Evolutionary conservation across 805 yeast genomes (phyloP).

Genomic region (Metahyphopichia silvanorum): DNA sequence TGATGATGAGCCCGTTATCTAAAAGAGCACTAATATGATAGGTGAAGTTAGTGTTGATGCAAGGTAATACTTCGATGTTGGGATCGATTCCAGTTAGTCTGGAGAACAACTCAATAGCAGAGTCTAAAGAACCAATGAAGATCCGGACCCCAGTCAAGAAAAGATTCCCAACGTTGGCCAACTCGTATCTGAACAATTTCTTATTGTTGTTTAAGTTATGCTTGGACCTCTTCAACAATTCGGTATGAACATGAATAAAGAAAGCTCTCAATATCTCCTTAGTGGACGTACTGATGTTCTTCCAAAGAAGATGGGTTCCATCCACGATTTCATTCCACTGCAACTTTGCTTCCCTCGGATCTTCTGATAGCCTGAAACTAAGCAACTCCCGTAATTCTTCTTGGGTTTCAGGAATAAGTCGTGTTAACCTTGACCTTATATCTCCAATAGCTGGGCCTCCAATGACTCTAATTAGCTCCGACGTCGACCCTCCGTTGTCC

Average conservation of each 20-base stretch:
- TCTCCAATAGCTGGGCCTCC: constrained; percentile 98
- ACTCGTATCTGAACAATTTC: constrained; percentile 64
- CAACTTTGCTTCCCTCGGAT: constrained; percentile 47
- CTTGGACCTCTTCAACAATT: constrained; percentile 64
- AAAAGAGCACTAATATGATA: constrained; percentile 81
- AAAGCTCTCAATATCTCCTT: constrained; percentile 76
- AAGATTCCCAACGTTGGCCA: constrained; percentile 83
- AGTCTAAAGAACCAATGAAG: constrained; percentile 80
- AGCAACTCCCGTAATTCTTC: constrained; percentile 31
- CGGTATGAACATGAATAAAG: constrained; percentile 74
- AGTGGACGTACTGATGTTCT: constrained; percentile 50
- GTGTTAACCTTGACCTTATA: constrained; percentile 73
- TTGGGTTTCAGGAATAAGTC: constrained; percentile 60
- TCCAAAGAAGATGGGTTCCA: constrained; percentile 74
- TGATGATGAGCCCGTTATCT: constrained; percentile 65
- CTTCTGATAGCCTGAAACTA: constrained; percentile 48
- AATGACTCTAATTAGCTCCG: constrained; percentile 77
- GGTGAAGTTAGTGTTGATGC: constrained; percentile 79
- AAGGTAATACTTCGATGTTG: constrained; percentile 62
- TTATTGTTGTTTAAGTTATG: constrained; percentile 31
- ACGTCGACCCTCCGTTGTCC: constrained; percentile 94
- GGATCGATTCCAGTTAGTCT: constrained; percentile 60
- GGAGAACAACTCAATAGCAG: constrained; percentile 73
- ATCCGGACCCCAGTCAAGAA: constrained; percentile 78
- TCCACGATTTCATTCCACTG: constrained; percentile 82